Evolutionary conservation across 768 basidiomycete genomes (phyloP).

Genomic region (Gyrodon lividus): DNA sequence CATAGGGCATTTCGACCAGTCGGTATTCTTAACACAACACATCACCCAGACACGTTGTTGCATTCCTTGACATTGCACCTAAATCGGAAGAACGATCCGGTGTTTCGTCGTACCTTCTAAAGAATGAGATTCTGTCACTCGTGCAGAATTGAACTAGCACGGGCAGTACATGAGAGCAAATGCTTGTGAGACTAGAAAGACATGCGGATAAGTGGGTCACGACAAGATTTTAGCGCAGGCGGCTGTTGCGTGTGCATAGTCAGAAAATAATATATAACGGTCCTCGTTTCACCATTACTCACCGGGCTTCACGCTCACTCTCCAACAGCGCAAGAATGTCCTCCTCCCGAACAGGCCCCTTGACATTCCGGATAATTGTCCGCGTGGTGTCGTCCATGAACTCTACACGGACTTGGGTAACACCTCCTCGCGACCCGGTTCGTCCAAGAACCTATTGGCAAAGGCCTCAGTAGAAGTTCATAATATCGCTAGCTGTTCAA

Average conservation of each 20-base stretch:
- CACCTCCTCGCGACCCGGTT: constrained; percentile 98
- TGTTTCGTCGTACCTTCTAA: no score
- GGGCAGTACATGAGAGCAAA: no score
- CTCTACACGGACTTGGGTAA: constrained; percentile 98
- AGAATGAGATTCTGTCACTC: no score
- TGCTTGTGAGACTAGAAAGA: not conserved
- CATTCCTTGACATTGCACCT: no score
- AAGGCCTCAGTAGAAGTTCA: not conserved
- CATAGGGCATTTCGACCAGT: no score
- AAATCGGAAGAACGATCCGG: no score
- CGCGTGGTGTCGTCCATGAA: constrained; percentile 97
- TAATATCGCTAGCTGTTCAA: not conserved
- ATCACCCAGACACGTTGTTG: no score
- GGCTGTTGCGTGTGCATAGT: constrained; percentile 8
- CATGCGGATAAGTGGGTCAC: not conserved
- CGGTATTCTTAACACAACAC: no score
- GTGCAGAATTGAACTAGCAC: no score
- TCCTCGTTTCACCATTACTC: no score
- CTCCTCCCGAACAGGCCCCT: constrained; percentile 93
- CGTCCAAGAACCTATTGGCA: constrained; percentile 85
- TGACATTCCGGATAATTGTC: constrained; percentile 98
- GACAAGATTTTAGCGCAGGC: constrained; percentile 18
- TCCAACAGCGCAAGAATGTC: constrained; percentile 97
- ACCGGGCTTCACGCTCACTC: constrained; percentile 99
- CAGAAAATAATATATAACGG: not conserved